Base-by-base conservation (phyloP, 2,329 filamentous ascomycete genomes). In the Fusarium sp. region DNA sequence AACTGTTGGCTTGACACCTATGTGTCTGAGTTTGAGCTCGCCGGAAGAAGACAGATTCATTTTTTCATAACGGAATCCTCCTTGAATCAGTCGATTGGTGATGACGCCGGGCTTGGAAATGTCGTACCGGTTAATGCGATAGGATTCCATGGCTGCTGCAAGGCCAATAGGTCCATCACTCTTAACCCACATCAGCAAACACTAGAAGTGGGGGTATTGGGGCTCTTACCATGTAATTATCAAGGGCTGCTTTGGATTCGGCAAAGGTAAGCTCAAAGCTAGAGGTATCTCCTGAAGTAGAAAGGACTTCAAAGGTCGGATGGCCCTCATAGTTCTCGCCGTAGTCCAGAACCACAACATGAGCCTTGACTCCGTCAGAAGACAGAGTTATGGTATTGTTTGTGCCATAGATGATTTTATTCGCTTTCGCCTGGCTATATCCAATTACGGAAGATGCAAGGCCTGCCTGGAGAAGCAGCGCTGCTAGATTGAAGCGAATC, bases 31-130 rank as follows among this genome's bases (percentile, higher is more conserved):
- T 0, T 26, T 2, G 1, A 59, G 12, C 0, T 36, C 43, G 7
- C 56, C 52, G 2, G 43, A 6, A 0, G 34, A 20, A 7, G 56
- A 59, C 1, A 57, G 52, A 1, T 57, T 59, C 1, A 59, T 19
- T 2, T 57, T 59, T 1, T 59, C 32, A 14, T 59, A 57, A 2
- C 56, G 52, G n/a, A 59, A 59, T 1, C 52, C 34, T 1, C 52
- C 56, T 15, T 59, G 56, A 4, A 59, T 3, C 3, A 59, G 52
- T 3, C 52, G 56, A 1, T 59, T 48, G 4, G 3, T 42, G 0
- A 21, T 15, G 0, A 14, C 17, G 4, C 44, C 42, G 4, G 34
- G 19, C 1, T 47, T n/a, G 1, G 56, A 12, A 2, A 59, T 42
- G 14, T 49, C 49, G 32, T 57, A 59, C 15, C 38, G 30, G 19